Evolutionary conservation across 441 rosid species (phyloP).

Genomic region (Brassica hybrid): DNA sequence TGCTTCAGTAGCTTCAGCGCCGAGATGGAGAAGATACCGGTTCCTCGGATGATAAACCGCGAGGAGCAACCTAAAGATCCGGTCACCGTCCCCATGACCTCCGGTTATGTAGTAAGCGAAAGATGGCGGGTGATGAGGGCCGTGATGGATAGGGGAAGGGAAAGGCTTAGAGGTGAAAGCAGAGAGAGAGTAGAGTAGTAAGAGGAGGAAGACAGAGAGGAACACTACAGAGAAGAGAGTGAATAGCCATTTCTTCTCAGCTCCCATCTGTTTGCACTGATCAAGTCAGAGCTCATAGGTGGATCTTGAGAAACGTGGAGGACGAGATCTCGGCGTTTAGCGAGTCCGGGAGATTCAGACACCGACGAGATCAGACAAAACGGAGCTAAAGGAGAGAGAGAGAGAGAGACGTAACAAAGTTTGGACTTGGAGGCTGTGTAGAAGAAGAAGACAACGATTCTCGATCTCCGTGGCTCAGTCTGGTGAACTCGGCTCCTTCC

Average conservation of each 20-base stretch:
- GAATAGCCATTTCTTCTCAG: slow-evolving; percentile 91
- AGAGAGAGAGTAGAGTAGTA: slow-evolving; percentile 77
- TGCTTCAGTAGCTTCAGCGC: slow-evolving; percentile 78
- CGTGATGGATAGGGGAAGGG: slow-evolving; percentile 78
- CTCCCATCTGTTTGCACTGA: slow-evolving; percentile 58
- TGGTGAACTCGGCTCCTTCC: not conserved
- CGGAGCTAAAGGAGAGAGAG: slow-evolving; percentile 7
- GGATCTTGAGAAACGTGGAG: slow-evolving; percentile 13
- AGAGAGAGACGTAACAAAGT: not conserved
- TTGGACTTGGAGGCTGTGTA: slow-evolving; percentile 36
- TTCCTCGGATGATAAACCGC: slow-evolving; percentile 97
- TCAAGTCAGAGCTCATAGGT: slow-evolving; percentile 30
- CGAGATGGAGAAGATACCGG: slow-evolving; percentile 81
- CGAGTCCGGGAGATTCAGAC: not conserved
- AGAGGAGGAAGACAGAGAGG: slow-evolving; percentile 67
- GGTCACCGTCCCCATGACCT: slow-evolving; percentile 69
- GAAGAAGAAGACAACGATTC: slow-evolving; percentile 41
- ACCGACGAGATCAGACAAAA: slow-evolving; percentile 31
- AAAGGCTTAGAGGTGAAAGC: slow-evolving; percentile 69
- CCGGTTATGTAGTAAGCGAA: slow-evolving; percentile 93
- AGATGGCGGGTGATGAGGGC: slow-evolving; percentile 83
- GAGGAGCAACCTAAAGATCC: slow-evolving; percentile 76
- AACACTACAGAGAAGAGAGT: slow-evolving; percentile 83
- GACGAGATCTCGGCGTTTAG: slow-evolving; percentile 26
- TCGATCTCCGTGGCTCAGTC: slow-evolving; percentile 31